Conservation (phyloP, 2,329 filamentous ascomycete genomes). For the Scedosporium aurantiacum region DNA sequence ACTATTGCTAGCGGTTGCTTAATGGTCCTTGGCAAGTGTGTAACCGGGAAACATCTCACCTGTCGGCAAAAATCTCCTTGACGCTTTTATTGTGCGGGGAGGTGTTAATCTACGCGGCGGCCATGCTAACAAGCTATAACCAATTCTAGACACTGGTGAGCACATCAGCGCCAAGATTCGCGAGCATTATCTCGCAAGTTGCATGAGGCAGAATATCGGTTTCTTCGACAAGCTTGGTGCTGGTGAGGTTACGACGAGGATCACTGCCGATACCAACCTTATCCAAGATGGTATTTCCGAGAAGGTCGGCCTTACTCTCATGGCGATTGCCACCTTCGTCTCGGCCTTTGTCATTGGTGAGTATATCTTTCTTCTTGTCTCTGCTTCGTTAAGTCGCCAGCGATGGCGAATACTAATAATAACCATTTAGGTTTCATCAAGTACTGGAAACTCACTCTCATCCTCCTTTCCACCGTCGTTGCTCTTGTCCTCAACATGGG, state of each 20-base stretch:
- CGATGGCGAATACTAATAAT: not conserved
- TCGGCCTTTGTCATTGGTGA: conserved; percentile 71
- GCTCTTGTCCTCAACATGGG: conserved; percentile 73
- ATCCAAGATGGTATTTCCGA: conserved; percentile 91
- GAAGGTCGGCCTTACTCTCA: conserved; percentile 70
- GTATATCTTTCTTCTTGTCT: not conserved
- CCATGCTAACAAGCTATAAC: not conserved
- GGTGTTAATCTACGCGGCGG: not conserved
- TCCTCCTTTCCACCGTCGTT: conserved; percentile 70
- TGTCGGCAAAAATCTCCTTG: not conserved
- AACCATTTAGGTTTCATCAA: conserved; percentile 52
- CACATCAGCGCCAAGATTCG: conserved; percentile 70
- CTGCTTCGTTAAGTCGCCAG: too few species aligned
- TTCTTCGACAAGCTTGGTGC: conserved; percentile 90
- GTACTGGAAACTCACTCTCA: conserved; percentile 88
- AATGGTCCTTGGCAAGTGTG: not conserved
- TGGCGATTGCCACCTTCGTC: conserved; percentile 70
- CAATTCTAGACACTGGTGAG: conserved; percentile 51
- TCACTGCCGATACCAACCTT: conserved; percentile 86
- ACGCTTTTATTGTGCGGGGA: not conserved
- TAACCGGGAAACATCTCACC: not conserved
- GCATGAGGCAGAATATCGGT: conserved; percentile 78
- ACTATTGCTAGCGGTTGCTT: not conserved
- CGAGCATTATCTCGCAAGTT: conserved; percentile 72
- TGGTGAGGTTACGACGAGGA: conserved; percentile 87